Evolutionary conservation across 352 stramenopile genomes (phyloP).

Genomic region (Phytophthora pisi): DNA sequence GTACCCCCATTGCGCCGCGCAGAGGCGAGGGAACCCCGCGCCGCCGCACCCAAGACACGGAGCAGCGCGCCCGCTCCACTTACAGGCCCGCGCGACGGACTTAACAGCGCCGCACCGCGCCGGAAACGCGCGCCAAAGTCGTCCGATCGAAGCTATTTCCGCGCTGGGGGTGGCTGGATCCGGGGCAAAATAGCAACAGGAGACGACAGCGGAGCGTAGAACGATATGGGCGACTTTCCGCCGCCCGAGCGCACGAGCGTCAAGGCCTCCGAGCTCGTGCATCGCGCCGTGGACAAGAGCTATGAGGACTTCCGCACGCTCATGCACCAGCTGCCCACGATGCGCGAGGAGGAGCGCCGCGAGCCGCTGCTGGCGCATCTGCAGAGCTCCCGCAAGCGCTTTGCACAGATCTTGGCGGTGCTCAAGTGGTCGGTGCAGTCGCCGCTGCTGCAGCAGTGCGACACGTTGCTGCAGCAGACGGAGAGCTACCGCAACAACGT

Average conservation of each 20-base stretch:
- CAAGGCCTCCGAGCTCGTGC: slow-evolving; percentile 77
- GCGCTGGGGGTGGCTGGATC: slow-evolving; percentile 14
- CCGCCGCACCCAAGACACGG: slow-evolving; percentile 1
- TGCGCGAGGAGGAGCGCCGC: slow-evolving; percentile 78
- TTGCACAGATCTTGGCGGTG: slow-evolving; percentile 78
- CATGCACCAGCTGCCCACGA: slow-evolving; percentile 66
- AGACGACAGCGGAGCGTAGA: slow-evolving; percentile 2
- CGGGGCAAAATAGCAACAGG: slow-evolving; percentile 23
- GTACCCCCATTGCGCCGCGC: slow-evolving; percentile 13
- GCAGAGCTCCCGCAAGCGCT: slow-evolving; percentile 65
- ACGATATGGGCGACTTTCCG: slow-evolving; percentile 73
- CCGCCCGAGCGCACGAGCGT: slow-evolving; percentile 61
- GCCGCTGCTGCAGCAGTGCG: slow-evolving; percentile 76
- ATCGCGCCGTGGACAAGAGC: slow-evolving; percentile 81
- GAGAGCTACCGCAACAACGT: slow-evolving; percentile 73
- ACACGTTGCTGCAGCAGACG: slow-evolving; percentile 61
- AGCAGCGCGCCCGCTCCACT: slow-evolving; percentile 5
- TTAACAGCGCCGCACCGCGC: slow-evolving; percentile 10
- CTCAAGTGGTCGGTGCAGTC: slow-evolving; percentile 89
- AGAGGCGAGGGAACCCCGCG: slow-evolving; percentile 11
- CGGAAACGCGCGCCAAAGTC: slow-evolving; percentile 15
- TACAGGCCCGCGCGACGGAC: neutral
- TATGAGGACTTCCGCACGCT: slow-evolving; percentile 84
- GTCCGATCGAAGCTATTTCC: slow-evolving; percentile 31
- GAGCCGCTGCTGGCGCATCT: slow-evolving; percentile 73